Conservation (phyloP, 2,329 filamentous ascomycete species). For the Hysterium pulicare region DNA sequence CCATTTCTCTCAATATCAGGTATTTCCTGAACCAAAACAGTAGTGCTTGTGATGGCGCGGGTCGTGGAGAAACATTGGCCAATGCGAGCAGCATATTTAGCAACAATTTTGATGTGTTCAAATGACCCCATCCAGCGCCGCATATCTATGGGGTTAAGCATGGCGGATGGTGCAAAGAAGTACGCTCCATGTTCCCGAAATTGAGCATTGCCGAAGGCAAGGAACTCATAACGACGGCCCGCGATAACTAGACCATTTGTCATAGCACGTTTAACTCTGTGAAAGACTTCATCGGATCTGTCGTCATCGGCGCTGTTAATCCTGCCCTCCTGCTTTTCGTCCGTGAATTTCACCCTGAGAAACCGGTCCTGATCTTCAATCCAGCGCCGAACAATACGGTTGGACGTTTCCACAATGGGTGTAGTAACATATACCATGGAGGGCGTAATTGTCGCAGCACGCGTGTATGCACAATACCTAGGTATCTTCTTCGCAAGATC, state of each 20-base stretch:
- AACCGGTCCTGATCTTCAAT: conserved; percentile 71
- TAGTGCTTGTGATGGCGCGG: conserved; percentile 64
- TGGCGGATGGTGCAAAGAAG: conserved; percentile 74
- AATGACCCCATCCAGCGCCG: conserved; percentile 86
- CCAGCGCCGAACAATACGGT: conserved; percentile 77
- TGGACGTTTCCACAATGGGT: conserved; percentile 79
- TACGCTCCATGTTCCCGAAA: conserved; percentile 89
- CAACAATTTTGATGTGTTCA: conserved; percentile 73
- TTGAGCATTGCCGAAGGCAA: conserved; percentile 94
- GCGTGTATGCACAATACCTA: conserved; percentile 68
- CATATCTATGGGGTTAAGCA: conserved; percentile 70
- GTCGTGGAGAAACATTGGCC: conserved; percentile 98
- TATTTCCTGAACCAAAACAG: conserved; percentile 57
- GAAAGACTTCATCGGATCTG: conserved; percentile 60
- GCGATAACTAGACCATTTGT: conserved; percentile 78
- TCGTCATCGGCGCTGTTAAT: conserved; percentile 30
- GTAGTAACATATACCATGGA: conserved; percentile 76
- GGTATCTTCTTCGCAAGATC: conserved; percentile 51
- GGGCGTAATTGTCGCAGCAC: conserved; percentile 78
- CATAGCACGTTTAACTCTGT: conserved; percentile 68
- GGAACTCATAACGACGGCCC: conserved; percentile 77
- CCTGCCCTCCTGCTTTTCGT: conserved; percentile 61
- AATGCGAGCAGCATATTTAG: conserved; percentile 83
- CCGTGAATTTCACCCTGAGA: conserved; percentile 82
- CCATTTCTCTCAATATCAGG: conserved; percentile 67